Conservation (phyloP, 495 filamentous ascomycete species). For the Neurospora sp. region DNA sequence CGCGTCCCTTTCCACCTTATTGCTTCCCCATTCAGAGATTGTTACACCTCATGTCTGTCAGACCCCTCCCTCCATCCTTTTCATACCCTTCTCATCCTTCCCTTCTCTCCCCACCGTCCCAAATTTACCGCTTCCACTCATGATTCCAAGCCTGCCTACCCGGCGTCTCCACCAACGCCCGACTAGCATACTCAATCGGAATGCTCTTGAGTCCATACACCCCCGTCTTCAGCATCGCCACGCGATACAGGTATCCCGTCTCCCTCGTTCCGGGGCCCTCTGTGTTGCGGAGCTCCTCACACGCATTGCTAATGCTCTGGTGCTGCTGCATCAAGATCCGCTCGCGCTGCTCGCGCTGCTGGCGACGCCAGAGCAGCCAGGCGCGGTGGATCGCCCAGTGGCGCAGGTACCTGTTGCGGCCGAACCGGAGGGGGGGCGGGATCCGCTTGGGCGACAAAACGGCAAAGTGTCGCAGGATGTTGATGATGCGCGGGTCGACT, state of each 20-base stretch:
- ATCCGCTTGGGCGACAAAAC: slow-evolving; percentile 19
- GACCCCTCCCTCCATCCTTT: not conserved
- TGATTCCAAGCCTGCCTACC: slow-evolving; percentile 68
- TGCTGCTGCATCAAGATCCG: slow-evolving; percentile 60
- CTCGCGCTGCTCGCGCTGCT: slow-evolving; percentile 50
- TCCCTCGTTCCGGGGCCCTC: slow-evolving; percentile 49
- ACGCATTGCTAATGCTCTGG: slow-evolving; percentile 67
- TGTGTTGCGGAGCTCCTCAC: slow-evolving; percentile 67
- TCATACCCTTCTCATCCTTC: not conserved
- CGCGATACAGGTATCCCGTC: slow-evolving; percentile 69
- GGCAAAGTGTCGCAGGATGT: slow-evolving; percentile 20
- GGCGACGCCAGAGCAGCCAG: slow-evolving; percentile 63
- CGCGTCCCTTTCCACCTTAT: not conserved
- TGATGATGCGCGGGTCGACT: slow-evolving; percentile 17
- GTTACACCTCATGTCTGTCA: not conserved
- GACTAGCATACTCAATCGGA: slow-evolving; percentile 74
- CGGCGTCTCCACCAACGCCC: slow-evolving; percentile 72
- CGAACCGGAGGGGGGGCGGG: slow-evolving; percentile 75
- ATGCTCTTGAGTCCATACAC: slow-evolving; percentile 53
- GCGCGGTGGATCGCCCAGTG: slow-evolving; percentile 99
- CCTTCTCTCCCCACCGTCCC: not conserved
- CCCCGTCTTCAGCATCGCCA: slow-evolving; percentile 77
- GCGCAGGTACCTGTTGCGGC: slow-evolving; percentile 75
- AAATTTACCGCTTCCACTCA: slow-evolving; percentile 42
- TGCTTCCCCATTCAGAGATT: not conserved